phyloP scores from a whole-genome alignment of 192 early-diverging fungal species.

The Powellomyces hirtus region DNA sequence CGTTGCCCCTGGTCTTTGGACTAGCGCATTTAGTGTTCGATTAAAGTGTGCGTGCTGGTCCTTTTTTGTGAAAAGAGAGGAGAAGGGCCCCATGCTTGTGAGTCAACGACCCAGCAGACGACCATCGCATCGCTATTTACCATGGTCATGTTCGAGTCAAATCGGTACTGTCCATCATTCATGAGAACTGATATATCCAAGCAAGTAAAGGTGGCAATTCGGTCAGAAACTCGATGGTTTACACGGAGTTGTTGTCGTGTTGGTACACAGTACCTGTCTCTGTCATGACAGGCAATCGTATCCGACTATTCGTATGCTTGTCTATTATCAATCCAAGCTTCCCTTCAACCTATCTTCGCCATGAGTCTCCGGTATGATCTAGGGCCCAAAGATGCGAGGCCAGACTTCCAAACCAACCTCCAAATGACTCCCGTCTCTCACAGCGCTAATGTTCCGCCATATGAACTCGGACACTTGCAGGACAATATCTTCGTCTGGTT shows the following conservation, averaged over 20 bases:
- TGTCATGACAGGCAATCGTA: slow-evolving; percentile 61
- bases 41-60: slow-evolving; percentile 87
- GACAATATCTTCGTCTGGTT: slow-evolving; percentile 16
- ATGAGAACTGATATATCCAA: no score
- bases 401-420: slow-evolving; percentile 13
- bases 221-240: no score
- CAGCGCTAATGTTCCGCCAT: slow-evolving; percentile 8
- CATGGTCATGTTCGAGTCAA: slow-evolving; percentile 84
- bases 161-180: slow-evolving; percentile 44
- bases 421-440: slow-evolving; percentile 1
- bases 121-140: slow-evolving; percentile 20
- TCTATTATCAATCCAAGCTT: slow-evolving; percentile 82
- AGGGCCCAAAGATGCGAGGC: no score
- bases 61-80: slow-evolving; percentile 20
- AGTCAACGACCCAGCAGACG: slow-evolving; percentile 1
- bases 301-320: slow-evolving; percentile 55
- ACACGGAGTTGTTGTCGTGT: no score
- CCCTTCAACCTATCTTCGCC: slow-evolving; percentile 73
- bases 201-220: no score
- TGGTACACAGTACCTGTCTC: slow-evolving; percentile 70
- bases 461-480: slow-evolving; percentile 21
- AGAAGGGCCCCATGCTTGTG: background rate
- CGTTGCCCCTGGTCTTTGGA: slow-evolving; percentile 34
- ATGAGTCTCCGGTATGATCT: no score
- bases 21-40: slow-evolving; percentile 69